Evolutionary conservation across 768 basidiomycete genomes (phyloP).

Genomic region (Chalciporus chontae): DNA sequence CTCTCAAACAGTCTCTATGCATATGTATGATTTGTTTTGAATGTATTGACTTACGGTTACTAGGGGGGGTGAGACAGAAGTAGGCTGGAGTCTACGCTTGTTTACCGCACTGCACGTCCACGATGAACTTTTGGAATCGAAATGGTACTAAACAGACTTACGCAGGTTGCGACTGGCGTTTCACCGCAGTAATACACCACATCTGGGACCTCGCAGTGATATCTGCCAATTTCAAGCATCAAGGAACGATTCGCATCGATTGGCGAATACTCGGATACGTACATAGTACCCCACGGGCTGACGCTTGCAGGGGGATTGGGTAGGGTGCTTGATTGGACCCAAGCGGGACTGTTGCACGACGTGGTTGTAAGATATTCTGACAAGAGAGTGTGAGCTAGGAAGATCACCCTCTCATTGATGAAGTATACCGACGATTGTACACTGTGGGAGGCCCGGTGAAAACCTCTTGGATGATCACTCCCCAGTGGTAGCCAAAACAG

Average conservation of each 20-base stretch:
- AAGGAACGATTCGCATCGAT: not conserved
- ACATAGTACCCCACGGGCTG: conserved; percentile 7
- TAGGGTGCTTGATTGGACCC: conserved; percentile 15
- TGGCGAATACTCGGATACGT: not conserved
- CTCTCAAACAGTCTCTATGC: no score
- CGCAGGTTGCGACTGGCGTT: conserved; percentile 13
- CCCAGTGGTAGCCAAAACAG: conserved; percentile 15
- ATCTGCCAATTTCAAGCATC: conserved; percentile 4
- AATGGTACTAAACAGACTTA: conserved; percentile 1
- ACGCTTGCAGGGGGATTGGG: conserved; percentile 16
- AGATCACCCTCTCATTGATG: not conserved
- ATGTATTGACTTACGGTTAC: not conserved
- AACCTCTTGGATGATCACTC: conserved; percentile 12
- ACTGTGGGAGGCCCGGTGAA: conserved; percentile 1
- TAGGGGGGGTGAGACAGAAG: not conserved
- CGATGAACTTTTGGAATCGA: not conserved
- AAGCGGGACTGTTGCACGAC: conserved; percentile 13
- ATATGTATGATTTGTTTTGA: no score
- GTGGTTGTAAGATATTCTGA: conserved; percentile 12
- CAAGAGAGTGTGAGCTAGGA: not conserved
- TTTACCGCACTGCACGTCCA: conserved; percentile 15
- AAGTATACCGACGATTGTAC: conserved; percentile 14
- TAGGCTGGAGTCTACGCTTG: not conserved
- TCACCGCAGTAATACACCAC: conserved; percentile 8
- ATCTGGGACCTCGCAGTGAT: conserved; percentile 12